Evolutionary conservation across 1,284 basidiomycete species (phyloP).

Genomic region (Tilletia caries): DNA sequence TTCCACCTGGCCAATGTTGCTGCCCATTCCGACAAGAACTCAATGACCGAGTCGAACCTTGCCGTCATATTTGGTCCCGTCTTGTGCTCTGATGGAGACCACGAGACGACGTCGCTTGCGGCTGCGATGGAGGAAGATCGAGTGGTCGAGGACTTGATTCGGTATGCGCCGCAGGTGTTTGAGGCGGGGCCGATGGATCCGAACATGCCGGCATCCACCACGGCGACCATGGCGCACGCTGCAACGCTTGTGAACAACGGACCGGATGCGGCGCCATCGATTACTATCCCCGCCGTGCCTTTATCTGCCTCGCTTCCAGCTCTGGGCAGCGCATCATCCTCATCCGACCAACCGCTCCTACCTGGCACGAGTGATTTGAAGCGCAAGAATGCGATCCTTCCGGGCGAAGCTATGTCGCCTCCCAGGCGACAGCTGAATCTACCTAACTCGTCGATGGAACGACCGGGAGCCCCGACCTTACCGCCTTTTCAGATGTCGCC

Average conservation of each 20-base stretch:
- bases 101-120: conserved; percentile 42
- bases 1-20: conserved; percentile 81
- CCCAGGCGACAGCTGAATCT: neutral
- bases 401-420: conserved; percentile 13
- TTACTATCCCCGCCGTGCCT: neutral
- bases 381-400: conserved; percentile 33
- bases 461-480: neutral
- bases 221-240: conserved; percentile 14
- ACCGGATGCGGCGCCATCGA: neutral
- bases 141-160: conserved; percentile 47
- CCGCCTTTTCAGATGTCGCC: neutral
- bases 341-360: conserved; percentile 26
- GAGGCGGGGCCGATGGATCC: conserved; percentile 31
- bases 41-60: conserved; percentile 77
- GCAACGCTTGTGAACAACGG: neutral
- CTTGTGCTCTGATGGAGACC: conserved; percentile 42
- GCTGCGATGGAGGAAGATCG: conserved; percentile 50
- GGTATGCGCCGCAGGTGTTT: conserved; percentile 7
- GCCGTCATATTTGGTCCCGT: conserved; percentile 51
- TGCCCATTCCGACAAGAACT: conserved; percentile 70
- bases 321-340: conserved; percentile 16
- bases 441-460: neutral
- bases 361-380: conserved; percentile 24
- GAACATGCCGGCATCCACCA: conserved; percentile 19
- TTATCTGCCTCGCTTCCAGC: neutral